Conservation (phyloP, 2,329 filamentous ascomycete genomes). For the Colletotrichum gigasporum region DNA sequence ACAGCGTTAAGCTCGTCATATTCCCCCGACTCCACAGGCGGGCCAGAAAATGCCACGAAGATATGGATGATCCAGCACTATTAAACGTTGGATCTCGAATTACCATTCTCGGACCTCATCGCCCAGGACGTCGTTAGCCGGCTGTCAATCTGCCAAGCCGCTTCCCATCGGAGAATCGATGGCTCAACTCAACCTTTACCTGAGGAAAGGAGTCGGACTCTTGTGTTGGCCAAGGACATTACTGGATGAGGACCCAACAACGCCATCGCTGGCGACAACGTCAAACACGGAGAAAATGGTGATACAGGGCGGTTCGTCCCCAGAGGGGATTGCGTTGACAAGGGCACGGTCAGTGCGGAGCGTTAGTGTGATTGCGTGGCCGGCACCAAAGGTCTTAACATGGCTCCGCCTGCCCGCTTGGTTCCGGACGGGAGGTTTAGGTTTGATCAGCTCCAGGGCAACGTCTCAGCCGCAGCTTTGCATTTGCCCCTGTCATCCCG, state of each 20-base stretch:
- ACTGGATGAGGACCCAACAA: not conserved
- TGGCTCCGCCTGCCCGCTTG: not conserved
- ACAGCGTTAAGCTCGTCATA: too few species aligned
- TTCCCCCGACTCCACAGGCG: too few species aligned
- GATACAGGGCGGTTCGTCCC: conserved; percentile 24
- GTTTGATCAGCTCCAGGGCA: conserved; percentile 36
- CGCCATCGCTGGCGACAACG: conserved; percentile 1
- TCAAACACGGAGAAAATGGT: conserved; percentile 30
- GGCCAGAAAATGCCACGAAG: too few species aligned
- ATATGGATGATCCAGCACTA: too few species aligned
- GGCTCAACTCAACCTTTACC: too few species aligned
- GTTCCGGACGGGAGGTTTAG: conserved; percentile 15
- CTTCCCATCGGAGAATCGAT: too few species aligned
- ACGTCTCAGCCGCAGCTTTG: conserved; percentile 33
- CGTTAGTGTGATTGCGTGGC: not conserved
- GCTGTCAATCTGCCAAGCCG: too few species aligned
- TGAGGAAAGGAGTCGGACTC: not conserved
- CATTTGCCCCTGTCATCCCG: conserved; percentile 18
- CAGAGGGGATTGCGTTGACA: conserved; percentile 14
- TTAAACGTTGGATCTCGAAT: too few species aligned
- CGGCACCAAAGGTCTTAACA: not conserved
- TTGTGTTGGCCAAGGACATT: not conserved
- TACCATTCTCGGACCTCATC: too few species aligned
- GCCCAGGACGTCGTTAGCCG: too few species aligned
- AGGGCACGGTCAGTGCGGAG: not conserved